Conservation (phyloP, 1,284 basidiomycete species). For the Cystobasidiaceae sp. region DNA sequence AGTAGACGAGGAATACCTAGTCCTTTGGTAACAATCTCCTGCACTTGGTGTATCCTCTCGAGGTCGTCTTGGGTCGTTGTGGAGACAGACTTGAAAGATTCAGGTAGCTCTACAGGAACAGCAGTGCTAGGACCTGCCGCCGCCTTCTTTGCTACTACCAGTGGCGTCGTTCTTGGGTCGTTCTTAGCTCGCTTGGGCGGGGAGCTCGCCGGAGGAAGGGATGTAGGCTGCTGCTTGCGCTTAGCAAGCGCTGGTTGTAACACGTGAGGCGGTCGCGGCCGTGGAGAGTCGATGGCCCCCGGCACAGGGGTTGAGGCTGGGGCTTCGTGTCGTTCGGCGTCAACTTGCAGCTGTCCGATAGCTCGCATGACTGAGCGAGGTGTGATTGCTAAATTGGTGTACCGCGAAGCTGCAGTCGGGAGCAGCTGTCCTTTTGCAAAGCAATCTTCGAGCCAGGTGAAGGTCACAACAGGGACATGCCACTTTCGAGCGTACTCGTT, state of each 20-base stretch:
- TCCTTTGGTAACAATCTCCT: background rate
- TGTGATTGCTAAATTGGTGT: background rate
- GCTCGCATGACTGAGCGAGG: background rate
- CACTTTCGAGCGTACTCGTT: slow-evolving; percentile 65
- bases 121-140: no score
- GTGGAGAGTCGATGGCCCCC: no score
- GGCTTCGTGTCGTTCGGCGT: no score
- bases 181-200: no score
- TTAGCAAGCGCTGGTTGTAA: no score
- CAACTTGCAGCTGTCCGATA: no score
- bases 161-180: no score
- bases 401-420: background rate
- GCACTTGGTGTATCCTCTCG: slow-evolving; percentile 7
- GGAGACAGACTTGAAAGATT: slow-evolving; percentile 12
- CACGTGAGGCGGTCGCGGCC: no score
- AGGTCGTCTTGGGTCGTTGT: slow-evolving; percentile 15
- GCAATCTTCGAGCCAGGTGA: slow-evolving; percentile 80
- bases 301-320: no score
- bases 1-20: slow-evolving; percentile 8
- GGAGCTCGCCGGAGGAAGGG: no score
- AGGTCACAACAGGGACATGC: slow-evolving; percentile 80
- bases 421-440: slow-evolving; percentile 63
- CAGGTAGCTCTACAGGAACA: background rate
- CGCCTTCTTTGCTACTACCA: no score
- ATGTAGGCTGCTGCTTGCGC: no score